Conservation (phyloP, 139 green algal genomes). For the Ulvella scutata region DNA sequence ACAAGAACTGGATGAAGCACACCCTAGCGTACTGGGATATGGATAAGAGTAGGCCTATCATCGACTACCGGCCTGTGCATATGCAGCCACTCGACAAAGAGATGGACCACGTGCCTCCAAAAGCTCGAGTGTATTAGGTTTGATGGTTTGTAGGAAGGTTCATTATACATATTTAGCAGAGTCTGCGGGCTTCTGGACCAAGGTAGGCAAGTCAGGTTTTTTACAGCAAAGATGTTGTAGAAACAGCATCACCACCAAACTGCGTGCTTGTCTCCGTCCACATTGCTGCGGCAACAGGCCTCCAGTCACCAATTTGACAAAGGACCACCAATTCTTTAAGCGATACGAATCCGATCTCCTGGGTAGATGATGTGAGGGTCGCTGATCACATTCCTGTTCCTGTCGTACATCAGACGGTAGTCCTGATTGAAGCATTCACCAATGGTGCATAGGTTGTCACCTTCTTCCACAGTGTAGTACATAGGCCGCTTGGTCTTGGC, state of each 20-base stretch:
- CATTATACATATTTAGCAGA: neutral
- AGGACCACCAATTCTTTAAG: neutral
- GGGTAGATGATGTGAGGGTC: conserved; percentile 8
- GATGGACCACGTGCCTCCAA: conserved; percentile 85
- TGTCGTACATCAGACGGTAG: neutral
- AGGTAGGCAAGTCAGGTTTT: too few relatives aligned
- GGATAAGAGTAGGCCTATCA: conserved; percentile 35
- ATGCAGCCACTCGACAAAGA: conserved; percentile 87
- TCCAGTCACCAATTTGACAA: too few relatives aligned
- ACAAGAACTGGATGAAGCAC: conserved; percentile 97
- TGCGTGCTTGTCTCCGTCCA: too few relatives aligned
- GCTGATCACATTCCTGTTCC: neutral
- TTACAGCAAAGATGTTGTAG: too few relatives aligned
- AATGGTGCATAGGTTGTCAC: conserved; percentile 6
- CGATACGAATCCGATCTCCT: neutral
- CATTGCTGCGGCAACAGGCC: too few relatives aligned
- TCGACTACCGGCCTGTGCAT: conserved; percentile 94
- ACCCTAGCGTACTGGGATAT: conserved; percentile 61
- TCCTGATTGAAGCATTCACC: conserved; percentile 7
- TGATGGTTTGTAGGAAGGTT: neutral
- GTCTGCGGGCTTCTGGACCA: too few relatives aligned
- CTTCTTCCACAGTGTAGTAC: conserved; percentile 6
- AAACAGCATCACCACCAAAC: too few relatives aligned
- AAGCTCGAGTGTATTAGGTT: conserved; percentile 74
- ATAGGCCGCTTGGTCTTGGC: neutral